phyloP scores from a whole-genome alignment of 2,329 filamentous ascomycete species.

The Tolypocladium pustulatum region DNA sequence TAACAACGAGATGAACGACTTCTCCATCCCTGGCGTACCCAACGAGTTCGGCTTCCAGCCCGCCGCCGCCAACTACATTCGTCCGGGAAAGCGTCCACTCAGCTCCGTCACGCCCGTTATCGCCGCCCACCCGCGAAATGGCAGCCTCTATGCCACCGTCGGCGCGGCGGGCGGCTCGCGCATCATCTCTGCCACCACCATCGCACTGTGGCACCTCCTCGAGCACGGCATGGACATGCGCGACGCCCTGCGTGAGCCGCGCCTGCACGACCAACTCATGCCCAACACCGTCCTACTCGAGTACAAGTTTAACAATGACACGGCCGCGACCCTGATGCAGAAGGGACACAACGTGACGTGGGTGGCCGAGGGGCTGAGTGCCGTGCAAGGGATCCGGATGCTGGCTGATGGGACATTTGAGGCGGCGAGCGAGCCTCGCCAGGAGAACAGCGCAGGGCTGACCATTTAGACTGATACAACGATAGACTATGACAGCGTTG shows the following conservation, averaged over 20 bases:
- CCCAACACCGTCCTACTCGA: constrained; percentile 63
- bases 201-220: constrained; percentile 62
- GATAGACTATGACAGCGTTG: neutral
- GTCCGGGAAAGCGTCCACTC: constrained; percentile 69
- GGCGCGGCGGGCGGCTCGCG: constrained; percentile 73
- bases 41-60: constrained; percentile 85
- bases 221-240: constrained; percentile 49
- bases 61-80: constrained; percentile 69
- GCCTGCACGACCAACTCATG: constrained; percentile 74
- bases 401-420: constrained; percentile 60
- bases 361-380: constrained; percentile 51
- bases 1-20: constrained; percentile 67
- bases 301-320: constrained; percentile 53
- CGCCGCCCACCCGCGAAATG: constrained; percentile 46
- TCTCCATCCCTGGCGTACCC: constrained; percentile 65
- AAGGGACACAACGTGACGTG: constrained; percentile 64
- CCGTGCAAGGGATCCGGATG: constrained; percentile 59
- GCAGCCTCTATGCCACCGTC: constrained; percentile 55
- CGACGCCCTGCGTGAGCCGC: constrained; percentile 53
- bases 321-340: constrained; percentile 49
- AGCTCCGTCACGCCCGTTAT: constrained; percentile 77
- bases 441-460: constrained; percentile 58
- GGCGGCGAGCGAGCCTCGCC: constrained; percentile 66
- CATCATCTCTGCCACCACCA: constrained; percentile 72
- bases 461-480: constrained; percentile 20